Evolutionary conservation across 2,329 filamentous ascomycete species (phyloP).

Genomic region (Fusarium marasasianum): DNA sequence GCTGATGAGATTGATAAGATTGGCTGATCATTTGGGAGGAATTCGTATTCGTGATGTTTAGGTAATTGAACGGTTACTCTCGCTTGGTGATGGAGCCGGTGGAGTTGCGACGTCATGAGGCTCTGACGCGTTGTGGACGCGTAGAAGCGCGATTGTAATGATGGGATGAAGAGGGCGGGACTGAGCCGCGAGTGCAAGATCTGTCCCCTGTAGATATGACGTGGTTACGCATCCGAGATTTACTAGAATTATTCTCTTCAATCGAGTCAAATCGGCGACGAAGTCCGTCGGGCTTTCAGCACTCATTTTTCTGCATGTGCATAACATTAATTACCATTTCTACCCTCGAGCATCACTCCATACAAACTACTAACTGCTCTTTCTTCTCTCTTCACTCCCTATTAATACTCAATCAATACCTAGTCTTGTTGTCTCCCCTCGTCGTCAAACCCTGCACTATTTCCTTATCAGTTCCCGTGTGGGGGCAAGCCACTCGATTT

Average conservation of each 20-base stretch:
- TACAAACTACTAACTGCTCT: not conserved
- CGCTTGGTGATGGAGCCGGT: not conserved
- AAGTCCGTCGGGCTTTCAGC: too few relatives aligned
- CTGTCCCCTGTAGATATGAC: not conserved
- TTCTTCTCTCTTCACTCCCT: not conserved
- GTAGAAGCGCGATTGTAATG: not conserved
- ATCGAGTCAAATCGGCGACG: too few relatives aligned
- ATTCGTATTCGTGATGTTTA: not conserved
- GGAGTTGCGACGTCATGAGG: not conserved
- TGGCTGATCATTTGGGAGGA: not conserved
- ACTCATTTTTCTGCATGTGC: accelerated
- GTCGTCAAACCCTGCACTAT: not conserved
- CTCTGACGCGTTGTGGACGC: not conserved
- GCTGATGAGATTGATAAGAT: not conserved
- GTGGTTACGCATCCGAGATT: accelerated
- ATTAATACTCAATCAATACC: not conserved
- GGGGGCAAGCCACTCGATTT: not conserved
- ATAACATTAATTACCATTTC: not conserved
- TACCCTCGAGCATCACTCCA: not conserved
- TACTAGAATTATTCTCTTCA: accelerated
- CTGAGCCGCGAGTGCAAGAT: not conserved
- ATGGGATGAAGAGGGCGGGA: not conserved
- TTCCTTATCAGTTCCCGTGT: not conserved
- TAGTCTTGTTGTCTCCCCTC: not conserved
- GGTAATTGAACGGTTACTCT: not conserved